Evolutionary conservation across 495 filamentous ascomycete species (phyloP), one percentile per base, ranked within the genome.

Genomic region (Clohesyomyces aquaticus): DNA sequence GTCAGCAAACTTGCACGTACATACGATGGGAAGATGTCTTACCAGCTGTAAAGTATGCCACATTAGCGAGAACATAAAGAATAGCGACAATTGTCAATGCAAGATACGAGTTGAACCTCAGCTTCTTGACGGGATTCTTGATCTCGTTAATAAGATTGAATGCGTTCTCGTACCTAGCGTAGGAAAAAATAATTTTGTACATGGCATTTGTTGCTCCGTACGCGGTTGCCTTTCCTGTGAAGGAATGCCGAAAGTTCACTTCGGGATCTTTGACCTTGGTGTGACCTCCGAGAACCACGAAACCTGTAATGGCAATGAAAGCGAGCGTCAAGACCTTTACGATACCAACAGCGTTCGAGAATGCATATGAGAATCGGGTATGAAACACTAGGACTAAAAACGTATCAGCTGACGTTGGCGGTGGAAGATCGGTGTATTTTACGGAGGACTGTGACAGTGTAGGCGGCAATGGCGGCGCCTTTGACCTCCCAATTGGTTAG

Each of bases 101-200:
- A 0, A 80, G 55, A 8, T 78, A 70, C 16, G 80, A 81, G 66
- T 81, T 82, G 69, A 75, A 80, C 1, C 76, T 75, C 28, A 87
- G 74, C 2, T 79, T 81, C 73, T 84, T 85, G 54, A 85, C 73
- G 0, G 84, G 84, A 55, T 84, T 84, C 82, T 78, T 84, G 59
- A 88, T 80, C 72, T 89, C 87, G 59, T 87, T 87, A 43, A 87
- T 83, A 18, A 89, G 75, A 55, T 83, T 83, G 67, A 88, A 87
- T 0, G 85, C 83, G 65, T 88, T 88, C 10, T 72, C 69, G 51
- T 83, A 89, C 0, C 87, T 86, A 0, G 77, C 68, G 64, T 88
- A 89, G 0, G 86, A 81, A 62, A 87, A 88, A 29, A 86, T 80
- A 35, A 89, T 79, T 49, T 84, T 84, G 61, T 85, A 78, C 22